Base-by-base conservation (phyloP, 2,329 filamentous ascomycete species). In the Sporothrix mexicana region DNA sequence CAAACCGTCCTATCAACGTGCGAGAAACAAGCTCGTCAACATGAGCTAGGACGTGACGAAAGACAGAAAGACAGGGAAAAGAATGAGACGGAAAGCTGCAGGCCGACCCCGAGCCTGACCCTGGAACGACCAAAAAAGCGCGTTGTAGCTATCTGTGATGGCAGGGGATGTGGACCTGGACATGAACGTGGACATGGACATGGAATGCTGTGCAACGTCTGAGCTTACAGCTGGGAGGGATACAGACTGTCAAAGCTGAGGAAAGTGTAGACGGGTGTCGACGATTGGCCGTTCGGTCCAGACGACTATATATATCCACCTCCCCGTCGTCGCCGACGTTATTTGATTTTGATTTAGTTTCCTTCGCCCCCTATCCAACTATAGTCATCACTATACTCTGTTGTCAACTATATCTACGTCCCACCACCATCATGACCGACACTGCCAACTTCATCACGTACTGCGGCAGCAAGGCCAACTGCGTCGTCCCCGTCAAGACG, bases 401-500 rank as follows among this genome's bases (percentile, higher is more conserved):
- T 36, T 6, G 9, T 20, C 47, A 68, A 20, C 36, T 15, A 47
- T 41, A 66, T 47, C 15, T 9, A 25, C 15, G 1, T 20, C 64
- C 45, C 25, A n/a, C 23, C 20, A 8, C 30, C 47, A 15, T 30
- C 30, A 55, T 70, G 69, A 36, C 69, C 15, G 55, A 64, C n/a
- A 17, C 59, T 23, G 59, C 57, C 23, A 47, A 67, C 15, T 70
- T 70, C 36, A 43, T 55, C 59, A 64, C 68, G 7, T 74, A 53
- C 70, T 47, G 67, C 20, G 73, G 73, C 41, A 68, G 67, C 17
- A 72, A 70, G 55, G 59, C 66, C 20, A 69, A 72, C 30, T 57
- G 51, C 23, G 67, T 74, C 9, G 66, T 59, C 7, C 62, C 68
- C 7, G 57, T 53, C 45, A 55, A 72, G 57, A 67, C 57, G 17